A percentile compares a stretch with the other conserved stretches of the same genome.
phyloP scores from a whole-genome alignment of 495 filamentous ascomycete genomes.

The Aspergillus conjunctus region DNA sequence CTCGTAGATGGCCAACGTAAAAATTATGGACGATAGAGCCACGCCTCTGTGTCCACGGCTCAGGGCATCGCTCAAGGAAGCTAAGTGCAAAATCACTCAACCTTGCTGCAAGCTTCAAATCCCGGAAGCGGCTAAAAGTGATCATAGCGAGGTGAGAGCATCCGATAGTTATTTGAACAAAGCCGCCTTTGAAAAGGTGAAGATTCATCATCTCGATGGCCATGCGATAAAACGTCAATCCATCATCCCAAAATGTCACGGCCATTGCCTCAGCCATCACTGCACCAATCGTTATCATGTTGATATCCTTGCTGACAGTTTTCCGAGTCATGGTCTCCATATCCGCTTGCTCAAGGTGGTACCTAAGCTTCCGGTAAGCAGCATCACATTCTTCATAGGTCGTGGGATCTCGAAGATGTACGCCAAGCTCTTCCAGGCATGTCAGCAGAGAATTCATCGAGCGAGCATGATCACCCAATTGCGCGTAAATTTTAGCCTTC shows the following conservation, averaged over 20 bases:
- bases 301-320: slow-evolving; percentile 53
- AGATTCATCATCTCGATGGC: slow-evolving; percentile 70
- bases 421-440: slow-evolving; percentile 66
- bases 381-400: slow-evolving; percentile 75
- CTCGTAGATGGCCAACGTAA: slow-evolving; percentile 73
- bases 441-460: slow-evolving; percentile 69
- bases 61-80: slow-evolving; percentile 65
- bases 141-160: slow-evolving; percentile 77
- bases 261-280: slow-evolving; percentile 76
- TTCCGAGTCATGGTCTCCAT: slow-evolving; percentile 56
- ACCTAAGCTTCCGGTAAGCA: slow-evolving; percentile 62
- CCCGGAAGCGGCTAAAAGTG: slow-evolving; percentile 69
- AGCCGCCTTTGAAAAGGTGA: slow-evolving; percentile 64
- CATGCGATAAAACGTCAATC: slow-evolving; percentile 74
- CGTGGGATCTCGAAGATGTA: slow-evolving; percentile 63
- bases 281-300: slow-evolving; percentile 65
- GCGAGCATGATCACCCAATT: slow-evolving; percentile 65
- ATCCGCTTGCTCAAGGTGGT: slow-evolving; percentile 60
- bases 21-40: slow-evolving; percentile 72
- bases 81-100: slow-evolving; percentile 65
- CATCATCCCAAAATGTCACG: slow-evolving; percentile 82
- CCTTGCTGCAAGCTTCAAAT: slow-evolving; percentile 65
- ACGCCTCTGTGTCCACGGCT: slow-evolving; percentile 69
- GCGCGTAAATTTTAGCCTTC: slow-evolving; percentile 73
- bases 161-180: slow-evolving; percentile 73